Base-by-base conservation (phyloP, 306 rosid species). In the Inga laurina region DNA sequence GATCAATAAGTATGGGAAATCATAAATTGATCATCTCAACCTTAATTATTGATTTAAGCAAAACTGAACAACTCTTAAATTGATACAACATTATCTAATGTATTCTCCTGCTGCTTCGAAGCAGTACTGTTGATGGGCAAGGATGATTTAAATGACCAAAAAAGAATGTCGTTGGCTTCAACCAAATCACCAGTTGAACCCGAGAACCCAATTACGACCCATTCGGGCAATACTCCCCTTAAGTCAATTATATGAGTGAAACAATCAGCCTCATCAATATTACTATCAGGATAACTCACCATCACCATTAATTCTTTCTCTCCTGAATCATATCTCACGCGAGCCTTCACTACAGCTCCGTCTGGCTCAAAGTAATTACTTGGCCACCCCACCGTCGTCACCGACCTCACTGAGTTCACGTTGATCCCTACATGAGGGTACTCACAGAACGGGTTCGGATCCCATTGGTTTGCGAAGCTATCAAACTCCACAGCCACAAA, bases 131-230 rank as follows among this genome's bases (percentile, higher is more conserved):
- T 3, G 21, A 51, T 51, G 8, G 3, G 27, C 15, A 68, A 68
- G 49, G 49, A 68, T 10, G 49, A 68, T 68, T 68, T 68, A 68
- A 68, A 68, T 10, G 81, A 77, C 72, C 72, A 77, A 13, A 54
- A 79, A 8, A 72, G 64, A 59, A 81, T 72, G 49, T 72, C 65
- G 32, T 39, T 9, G 5, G 51, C 68, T 49, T 81, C 85, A 62
- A 21, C 35, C 15, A 22, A 21, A 22, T 3, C 8, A 24, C 85
- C 82, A 15, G 82, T 80, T 45, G 79, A 14, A 71, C 76, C 85
- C 34, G 85, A 59, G 57, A 85, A 81, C 5, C 85, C 88, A 72
- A 85, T 30, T 46, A 43, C 10, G 30, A 82, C 81, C 84, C 84
- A 75, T 34, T 86, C 76, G 0, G 89, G 89, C 27, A 86, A 59